These are phyloP conservation scores for Kodamaea jinghongensis DNA, from an alignment of 805 yeast genomes.

Conservation along the genomic window DNA sequence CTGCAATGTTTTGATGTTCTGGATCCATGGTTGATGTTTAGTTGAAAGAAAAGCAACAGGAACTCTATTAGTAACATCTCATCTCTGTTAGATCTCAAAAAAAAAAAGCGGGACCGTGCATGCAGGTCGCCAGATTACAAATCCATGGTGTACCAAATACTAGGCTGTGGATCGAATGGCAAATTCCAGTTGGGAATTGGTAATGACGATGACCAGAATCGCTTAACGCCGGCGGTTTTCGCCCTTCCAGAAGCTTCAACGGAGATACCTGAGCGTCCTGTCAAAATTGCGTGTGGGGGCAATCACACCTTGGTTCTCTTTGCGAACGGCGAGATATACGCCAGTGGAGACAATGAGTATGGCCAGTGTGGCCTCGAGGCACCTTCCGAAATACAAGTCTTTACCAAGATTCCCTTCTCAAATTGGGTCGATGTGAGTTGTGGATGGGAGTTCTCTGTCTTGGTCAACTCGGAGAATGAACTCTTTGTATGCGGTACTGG, in stretches of 20 bases:
- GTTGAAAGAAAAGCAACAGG: too few relatives aligned
- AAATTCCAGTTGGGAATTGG: constrained; percentile 66
- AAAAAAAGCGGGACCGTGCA: background rate
- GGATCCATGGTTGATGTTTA: constrained; percentile 6
- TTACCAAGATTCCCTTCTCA: constrained; percentile 17
- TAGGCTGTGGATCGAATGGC: constrained; percentile 85
- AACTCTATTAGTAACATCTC: constrained; percentile 3
- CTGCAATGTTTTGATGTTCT: constrained; percentile 11
- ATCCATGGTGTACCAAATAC: constrained; percentile 22
- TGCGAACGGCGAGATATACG: constrained; percentile 50
- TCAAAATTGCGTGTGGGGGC: constrained; percentile 71
- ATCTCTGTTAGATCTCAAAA: constrained; percentile 1
- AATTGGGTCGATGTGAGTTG: constrained; percentile 53
- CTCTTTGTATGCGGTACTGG: constrained; percentile 64
- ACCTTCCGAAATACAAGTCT: constrained; percentile 13
- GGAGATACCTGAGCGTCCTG: constrained; percentile 20
- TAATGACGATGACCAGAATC: constrained; percentile 44
- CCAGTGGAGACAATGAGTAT: constrained; percentile 55
- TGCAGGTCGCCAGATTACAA: constrained; percentile 9
- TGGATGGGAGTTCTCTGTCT: constrained; percentile 77
- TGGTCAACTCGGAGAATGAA: constrained; percentile 39
- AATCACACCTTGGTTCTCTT: constrained; percentile 72
- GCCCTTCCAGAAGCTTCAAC: constrained; percentile 7
- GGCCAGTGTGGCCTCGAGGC: constrained; percentile 51
- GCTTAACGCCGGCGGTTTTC: constrained; percentile 19